Base-by-base conservation (phyloP, 1,284 basidiomycete genomes). In the Sanguinoderma infundibulare region DNA sequence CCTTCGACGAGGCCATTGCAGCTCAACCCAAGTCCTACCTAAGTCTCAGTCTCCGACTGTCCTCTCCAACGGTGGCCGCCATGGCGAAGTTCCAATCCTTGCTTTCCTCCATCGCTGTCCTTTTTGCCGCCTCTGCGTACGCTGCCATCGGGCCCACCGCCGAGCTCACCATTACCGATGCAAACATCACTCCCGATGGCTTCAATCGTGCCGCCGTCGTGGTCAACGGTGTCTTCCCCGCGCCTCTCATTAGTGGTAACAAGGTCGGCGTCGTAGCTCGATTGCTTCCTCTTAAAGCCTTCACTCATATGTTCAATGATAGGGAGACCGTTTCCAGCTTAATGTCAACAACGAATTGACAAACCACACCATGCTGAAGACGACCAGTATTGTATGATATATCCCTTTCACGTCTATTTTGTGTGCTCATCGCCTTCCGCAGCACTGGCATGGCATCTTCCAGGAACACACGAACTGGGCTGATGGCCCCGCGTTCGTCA, bases 381-480 rank as follows among this genome's bases (percentile, higher is more conserved):
- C 65, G 74, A 75, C 77, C 39, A 56, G 53, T 57, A 38, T 55
- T 52, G 52, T 61, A 55, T 76, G 80, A 38, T 55, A 56, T 46
- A 58, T 71, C 3, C 60, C 14, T 20, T 22, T 3, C 2, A 5
- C 34, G 14, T 35, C 28, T 7, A 28, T 20, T 30, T 34, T 15
- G 14, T 30, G 59, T 53, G 49, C 46, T n/a, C 12, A 40, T 14
- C 60, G 15, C 46, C 17, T 53, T 5, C 46, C n/a, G 7, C 49
- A 75, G 73, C 75, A 77, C 59, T 76, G 76, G 75, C 74, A 75
- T 32, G 73, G 73, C 5, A 20, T 76, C 22, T 70, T 69, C 39
- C 75, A 65, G 70, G 66, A 54, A 56, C 62, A 62, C 64, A 72
- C 72, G 1, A 70, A 61, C 20, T 69, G 64, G 55, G 71, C 69